Evolutionary conservation across 148 eudicot species (phyloP).

Genomic region (Fagopyrum esculentum): DNA sequence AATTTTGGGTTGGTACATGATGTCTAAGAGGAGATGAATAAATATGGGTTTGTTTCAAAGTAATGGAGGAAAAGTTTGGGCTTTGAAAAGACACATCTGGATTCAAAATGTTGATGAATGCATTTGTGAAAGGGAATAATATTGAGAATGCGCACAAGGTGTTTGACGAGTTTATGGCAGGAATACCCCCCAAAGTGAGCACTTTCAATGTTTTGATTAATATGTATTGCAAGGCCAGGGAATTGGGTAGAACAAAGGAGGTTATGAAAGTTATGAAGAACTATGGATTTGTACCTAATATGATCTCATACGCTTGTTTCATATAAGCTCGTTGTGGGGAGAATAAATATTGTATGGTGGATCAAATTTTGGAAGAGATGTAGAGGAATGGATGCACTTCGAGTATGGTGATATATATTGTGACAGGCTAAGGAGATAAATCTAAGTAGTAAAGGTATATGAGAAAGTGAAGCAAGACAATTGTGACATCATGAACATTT

Average conservation of each 20-base stretch:
- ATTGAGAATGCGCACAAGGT: constrained; percentile 67
- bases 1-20: constrained; percentile 66
- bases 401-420: constrained; percentile 63
- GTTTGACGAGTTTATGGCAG: constrained; percentile 39
- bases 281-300: constrained; percentile 49
- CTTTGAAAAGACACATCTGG: constrained; percentile 39
- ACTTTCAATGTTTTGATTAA: constrained; percentile 64
- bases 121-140: constrained; percentile 48
- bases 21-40: constrained; percentile 59
- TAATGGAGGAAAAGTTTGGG: constrained; percentile 39
- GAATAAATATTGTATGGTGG: constrained; percentile 59
- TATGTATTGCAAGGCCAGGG: constrained; percentile 70
- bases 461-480: constrained; percentile 50
- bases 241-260: constrained; percentile 36
- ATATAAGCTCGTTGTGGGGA: constrained; percentile 50
- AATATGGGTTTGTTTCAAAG: constrained; percentile 36
- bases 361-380: constrained; percentile 57
- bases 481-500: constrained; percentile 48
- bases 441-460: constrained; percentile 49
- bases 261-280: constrained; percentile 49
- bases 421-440: constrained; percentile 59
- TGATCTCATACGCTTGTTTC: constrained; percentile 51
- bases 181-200: constrained; percentile 28
- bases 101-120: constrained; percentile 53
- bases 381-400: constrained; percentile 45